Evolutionary conservation across 176 grass and related monocot genomes (phyloP), one percentile per base, ranked within the genome.

Genomic region (Bolboschoenus planiculmis): DNA sequence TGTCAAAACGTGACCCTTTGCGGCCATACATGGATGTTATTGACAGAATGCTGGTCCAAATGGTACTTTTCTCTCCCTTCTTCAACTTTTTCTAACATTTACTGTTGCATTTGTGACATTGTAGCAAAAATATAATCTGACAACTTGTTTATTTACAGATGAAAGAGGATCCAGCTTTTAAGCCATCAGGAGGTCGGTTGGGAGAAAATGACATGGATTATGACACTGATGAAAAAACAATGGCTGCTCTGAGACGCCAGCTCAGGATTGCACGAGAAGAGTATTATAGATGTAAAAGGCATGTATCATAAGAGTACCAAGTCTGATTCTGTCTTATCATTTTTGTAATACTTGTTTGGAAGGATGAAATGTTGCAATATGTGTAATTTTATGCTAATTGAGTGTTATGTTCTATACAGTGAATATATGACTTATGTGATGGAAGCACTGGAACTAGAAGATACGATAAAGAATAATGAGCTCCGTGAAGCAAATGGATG

Each of bases 181-280:
- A 99, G 65, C 93, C 96, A 67, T 99, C 96, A 48, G 96, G 96
- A 81, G 96, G 96, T 73, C 90, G 96, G 91, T 79, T 99, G 84
- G 91, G 96, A 23, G 93, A 99, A 89, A 91, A 99, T 78, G 96
- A 99, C 85, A 99, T 99, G 96, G 96, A 99, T 87, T 99, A 99
- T 86, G 96, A 99, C 70, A 99, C 96, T 9, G 96, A 99, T 91
- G 96, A 99, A 84, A 99, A 99, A 85, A 88, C 96, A 63, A 99
- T 99, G 96, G 96, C 96, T 76, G 84, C 89, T 88, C 87, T 99
- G 80, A 88, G 96, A 62, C 87, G 89, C 26, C 96, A 99, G 71
- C 96, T 99, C 61, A 93, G 96, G 86, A 99, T 54, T 63, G 96
- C 96, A 37, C 91, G 92, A 30, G 96, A 99, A 84, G 96, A 99